Base-by-base conservation (phyloP, 352 stramenopile species). In the Sclerospora graminicola region DNA sequence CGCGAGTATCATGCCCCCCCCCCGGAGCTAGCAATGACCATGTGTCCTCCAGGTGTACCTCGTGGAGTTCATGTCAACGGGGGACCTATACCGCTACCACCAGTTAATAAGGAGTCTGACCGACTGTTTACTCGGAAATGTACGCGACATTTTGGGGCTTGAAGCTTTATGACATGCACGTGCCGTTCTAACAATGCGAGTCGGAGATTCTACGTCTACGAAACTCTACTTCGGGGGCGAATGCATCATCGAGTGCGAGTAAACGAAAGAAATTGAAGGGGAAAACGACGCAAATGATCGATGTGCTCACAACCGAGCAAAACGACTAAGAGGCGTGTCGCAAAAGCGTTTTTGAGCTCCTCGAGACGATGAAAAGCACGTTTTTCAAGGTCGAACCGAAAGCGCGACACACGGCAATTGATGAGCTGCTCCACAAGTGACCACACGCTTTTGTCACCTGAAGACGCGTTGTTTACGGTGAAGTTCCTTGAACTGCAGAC, bases 121-220 rank as follows among this genome's bases (percentile, higher is more conserved):
- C 60, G 73, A 30, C 63, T 69, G 2, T 86, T 88, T 41, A 65
- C 59, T 74, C 69, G 28, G 77, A 88, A 15, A 49, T 93, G 28
- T 93, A 86, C 38, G 64, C 76, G 18, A 89, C 66, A 36, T 95
- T 95, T 48, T 95, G 83, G 83, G 77, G 69, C 8, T 57, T 95
- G 38, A 84, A 77, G 33, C 51, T 93, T 21, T 93, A 93, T 45
- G 83, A 95, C 55, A 83, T 95, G 26, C 69, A 92, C 50, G 65
- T 89, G 5, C 83, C 83, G 20, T 86, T 89, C 45, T 62, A 69
- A 18, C 78, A 91, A 39, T 95, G 93, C 57, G 77, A 93, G 23
- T 63, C 66, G 1, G 83, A 95, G 50, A 92, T 92, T 50, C 41
- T 63, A 5, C 75, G 78, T 15, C 52, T 90, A 16, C 73, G 78